Evolutionary conservation across 139 green algal species (phyloP), one percentile per base, ranked within the genome.

Genomic region (Asterochloris sp.): DNA sequence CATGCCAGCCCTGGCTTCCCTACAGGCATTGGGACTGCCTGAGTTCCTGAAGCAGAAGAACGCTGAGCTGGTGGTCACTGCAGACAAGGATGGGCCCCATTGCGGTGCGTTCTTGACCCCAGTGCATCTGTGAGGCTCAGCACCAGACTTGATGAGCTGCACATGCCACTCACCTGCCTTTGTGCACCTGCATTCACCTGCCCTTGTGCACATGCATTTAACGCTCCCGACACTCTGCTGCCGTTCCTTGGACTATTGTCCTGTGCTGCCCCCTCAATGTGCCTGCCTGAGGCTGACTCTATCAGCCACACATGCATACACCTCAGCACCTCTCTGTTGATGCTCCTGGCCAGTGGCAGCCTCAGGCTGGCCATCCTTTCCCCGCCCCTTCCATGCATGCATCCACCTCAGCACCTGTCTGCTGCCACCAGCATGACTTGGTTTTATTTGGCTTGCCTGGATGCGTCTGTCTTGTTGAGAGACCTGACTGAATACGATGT

Each of bases 61-160:
- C n/a, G 76, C 76, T 16, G 76, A 80, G 2, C 26, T 80, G 60
- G 24, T 80, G 9, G 76, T 80, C 21, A 80, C 76, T n/a, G 29
- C 60, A 14, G 68, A n/a, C 76, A 80, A 80, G 38, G 76, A 80
- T 17, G 76, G 76, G 10, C 29, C 24, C 24, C 60, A 69, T 13
- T 80, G 60, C 67, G 76, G 76, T 80, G 11, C 21, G 21, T 10
- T 21, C 27, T 21, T 78, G 38, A 64, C 13, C 38, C 26, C 21
- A 12, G 19, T 76, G 13, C 13, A 71, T 21, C 10, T 71, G 4
- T 71, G 66, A 26, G 19, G 66, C 19, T 71, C 17, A 24, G 19
- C 66, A 26, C 21, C 10, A 24, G 19, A 71, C 17, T 26, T 71
- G 17, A 26, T 26, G 21, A 24, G 66, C 66, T 26, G 66, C 66